Evolutionary conservation across 306 rosid species (phyloP).

Genomic region (Dicorynia guianensis): DNA sequence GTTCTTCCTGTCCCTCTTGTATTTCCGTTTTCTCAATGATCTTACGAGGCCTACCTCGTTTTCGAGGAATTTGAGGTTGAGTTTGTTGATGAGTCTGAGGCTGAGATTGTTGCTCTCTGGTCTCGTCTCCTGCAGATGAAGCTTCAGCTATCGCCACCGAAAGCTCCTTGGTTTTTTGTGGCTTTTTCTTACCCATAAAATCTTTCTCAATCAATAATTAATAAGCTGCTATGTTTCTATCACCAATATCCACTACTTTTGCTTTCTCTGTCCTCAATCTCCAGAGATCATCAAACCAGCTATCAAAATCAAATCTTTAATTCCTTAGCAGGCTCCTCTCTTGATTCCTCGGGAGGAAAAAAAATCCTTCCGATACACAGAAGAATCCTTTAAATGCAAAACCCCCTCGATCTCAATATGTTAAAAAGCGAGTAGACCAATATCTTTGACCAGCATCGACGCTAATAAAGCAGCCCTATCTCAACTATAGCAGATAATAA

Average conservation of each 20-base stretch:
- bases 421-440: slow-evolving; percentile 45
- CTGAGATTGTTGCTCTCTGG: slow-evolving; percentile 35
- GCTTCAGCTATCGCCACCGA: slow-evolving; percentile 86
- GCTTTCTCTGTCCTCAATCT: slow-evolving; percentile 8
- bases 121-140: slow-evolving; percentile 58
- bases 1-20: slow-evolving; percentile 30
- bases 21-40: slow-evolving; percentile 49
- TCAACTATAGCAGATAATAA: slow-evolving; percentile 4
- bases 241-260: slow-evolving; percentile 9
- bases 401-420: background rate
- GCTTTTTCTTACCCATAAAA: slow-evolving; percentile 76
- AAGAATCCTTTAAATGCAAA: slow-evolving; percentile 27
- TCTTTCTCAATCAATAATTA: background rate
- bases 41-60: slow-evolving; percentile 93
- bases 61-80: slow-evolving; percentile 64
- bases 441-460: slow-evolving; percentile 63
- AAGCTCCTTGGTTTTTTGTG: slow-evolving; percentile 73
- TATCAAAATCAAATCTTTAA: slow-evolving; percentile 37
- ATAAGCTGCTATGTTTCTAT: slow-evolving; percentile 9
- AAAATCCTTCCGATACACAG: slow-evolving; percentile 8
- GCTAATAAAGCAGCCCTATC: slow-evolving; percentile 38
- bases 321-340: slow-evolving; percentile 5
- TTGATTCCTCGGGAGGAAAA: slow-evolving; percentile 1
- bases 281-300: background rate
- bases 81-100: background rate